Conservation (phyloP, 371 early-diverging fungal genomes). For the Dinochytrium kinnereticum region DNA sequence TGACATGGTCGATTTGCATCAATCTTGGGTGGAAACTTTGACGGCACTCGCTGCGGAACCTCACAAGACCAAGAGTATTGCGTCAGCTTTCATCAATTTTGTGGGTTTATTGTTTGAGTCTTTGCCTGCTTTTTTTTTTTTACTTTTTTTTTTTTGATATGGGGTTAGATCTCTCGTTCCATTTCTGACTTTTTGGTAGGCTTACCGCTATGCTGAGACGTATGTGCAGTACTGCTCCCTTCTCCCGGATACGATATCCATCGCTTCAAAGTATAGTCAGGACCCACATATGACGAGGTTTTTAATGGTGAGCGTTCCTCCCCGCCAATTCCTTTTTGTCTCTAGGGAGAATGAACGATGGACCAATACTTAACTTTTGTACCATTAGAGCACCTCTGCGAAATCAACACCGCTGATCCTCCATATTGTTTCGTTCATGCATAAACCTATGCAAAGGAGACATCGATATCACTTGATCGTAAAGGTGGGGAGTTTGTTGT, state of each 20-base stretch:
- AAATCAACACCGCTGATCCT: slow-evolving; percentile 29
- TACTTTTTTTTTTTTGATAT: background rate
- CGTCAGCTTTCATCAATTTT: background rate
- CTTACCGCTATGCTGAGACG: slow-evolving; percentile 28
- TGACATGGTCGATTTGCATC: slow-evolving; percentile 28
- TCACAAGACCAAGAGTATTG: background rate
- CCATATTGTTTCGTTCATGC: slow-evolving; percentile 31
- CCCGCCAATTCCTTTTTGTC: background rate
- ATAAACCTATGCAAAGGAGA: slow-evolving; percentile 35
- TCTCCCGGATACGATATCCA: slow-evolving; percentile 24
- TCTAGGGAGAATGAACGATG: no score
- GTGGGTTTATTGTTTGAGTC: background rate
- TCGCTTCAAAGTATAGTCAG: slow-evolving; percentile 28
- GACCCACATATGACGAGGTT: slow-evolving; percentile 26
- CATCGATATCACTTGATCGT: slow-evolving; percentile 17
- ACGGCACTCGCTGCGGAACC: background rate
- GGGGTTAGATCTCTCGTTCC: no score
- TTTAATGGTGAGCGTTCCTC: slow-evolving; percentile 17
- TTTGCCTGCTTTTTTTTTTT: background rate
- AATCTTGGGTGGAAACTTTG: background rate
- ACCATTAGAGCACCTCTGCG: slow-evolving; percentile 18
- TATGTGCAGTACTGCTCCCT: slow-evolving; percentile 29
- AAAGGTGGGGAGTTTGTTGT: background rate
- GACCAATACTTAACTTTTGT: background rate
- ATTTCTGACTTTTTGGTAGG: no score